Percentiles rank a stretch among this genome's conserved stretches.
phyloP scores from a whole-genome alignment of 495 filamentous ascomycete genomes.

The Pyrenopolyporus hunteri region DNA sequence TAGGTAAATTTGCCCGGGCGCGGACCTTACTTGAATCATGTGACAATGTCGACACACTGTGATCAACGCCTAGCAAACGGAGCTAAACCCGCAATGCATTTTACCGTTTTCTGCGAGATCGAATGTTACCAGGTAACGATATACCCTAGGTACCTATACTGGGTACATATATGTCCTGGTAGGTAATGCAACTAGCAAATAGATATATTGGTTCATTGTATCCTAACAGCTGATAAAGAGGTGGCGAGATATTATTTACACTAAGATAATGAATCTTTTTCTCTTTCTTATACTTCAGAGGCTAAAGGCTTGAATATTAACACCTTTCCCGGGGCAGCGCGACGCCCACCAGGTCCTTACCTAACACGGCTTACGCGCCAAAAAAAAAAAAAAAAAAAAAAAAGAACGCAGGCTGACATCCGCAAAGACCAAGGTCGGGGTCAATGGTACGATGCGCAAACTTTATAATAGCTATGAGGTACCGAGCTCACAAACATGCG shows the following conservation, averaged over 20 bases:
- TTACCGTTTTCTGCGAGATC: no score
- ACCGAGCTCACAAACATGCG: conserved; percentile 6
- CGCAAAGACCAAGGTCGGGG: neutral
- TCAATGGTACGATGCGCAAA: conserved; percentile 28
- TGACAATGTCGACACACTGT: conserved; percentile 3
- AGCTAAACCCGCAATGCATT: neutral
- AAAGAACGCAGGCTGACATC: conserved; percentile 27
- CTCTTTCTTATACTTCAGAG: no score
- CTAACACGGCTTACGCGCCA: conserved; percentile 17
- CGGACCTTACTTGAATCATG: conserved; percentile 9
- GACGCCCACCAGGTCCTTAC: conserved; percentile 1
- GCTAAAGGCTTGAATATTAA: conserved; percentile 2
- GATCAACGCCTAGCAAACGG: neutral
- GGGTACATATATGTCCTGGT: no score
- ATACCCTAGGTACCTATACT: neutral
- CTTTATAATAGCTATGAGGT: conserved; percentile 7
- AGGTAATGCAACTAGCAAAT: no score
- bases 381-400: conserved; percentile 4
- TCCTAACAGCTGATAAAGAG: no score
- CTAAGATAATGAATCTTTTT: no score
- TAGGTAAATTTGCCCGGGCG: conserved; percentile 14
- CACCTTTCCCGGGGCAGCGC: neutral
- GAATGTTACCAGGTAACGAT: no score
- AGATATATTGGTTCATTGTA: no score
- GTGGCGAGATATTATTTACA: no score